A percentile compares a stretch with the other conserved stretches of the same genome.
Evolutionary conservation across 306 rosid genomes (phyloP).

Genomic region (Malus sieversii): DNA sequence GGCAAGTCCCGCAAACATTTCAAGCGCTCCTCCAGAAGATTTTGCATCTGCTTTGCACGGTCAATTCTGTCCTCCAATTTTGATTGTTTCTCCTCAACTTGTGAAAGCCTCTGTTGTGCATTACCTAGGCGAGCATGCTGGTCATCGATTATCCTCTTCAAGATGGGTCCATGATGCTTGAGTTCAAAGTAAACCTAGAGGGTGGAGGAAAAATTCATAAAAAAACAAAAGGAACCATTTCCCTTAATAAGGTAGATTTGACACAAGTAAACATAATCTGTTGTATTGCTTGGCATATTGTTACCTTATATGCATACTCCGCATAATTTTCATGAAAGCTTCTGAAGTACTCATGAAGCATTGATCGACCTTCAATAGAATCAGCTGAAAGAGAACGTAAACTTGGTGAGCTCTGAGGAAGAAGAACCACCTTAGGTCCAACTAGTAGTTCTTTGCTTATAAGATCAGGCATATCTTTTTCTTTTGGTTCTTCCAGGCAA

Average conservation of each 20-base stretch:
- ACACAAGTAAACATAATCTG: neutral
- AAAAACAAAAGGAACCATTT: neutral
- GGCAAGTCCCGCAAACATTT: conserved; percentile 60
- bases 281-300: conserved; percentile 5
- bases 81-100: conserved; percentile 53
- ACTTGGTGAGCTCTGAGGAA: conserved; percentile 69
- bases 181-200: conserved; percentile 48
- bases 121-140: conserved; percentile 59
- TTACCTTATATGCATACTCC: conserved; percentile 93
- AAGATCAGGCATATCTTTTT: conserved; percentile 47
- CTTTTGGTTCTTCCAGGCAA: conserved; percentile 32
- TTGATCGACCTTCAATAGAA: conserved; percentile 88
- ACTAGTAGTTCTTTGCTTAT: conserved; percentile 79
- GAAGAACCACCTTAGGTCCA: conserved; percentile 78
- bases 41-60: conserved; percentile 47
- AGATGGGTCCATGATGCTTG: conserved; percentile 76
- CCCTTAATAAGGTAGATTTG: neutral
- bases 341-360: conserved; percentile 87
- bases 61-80: conserved; percentile 48
- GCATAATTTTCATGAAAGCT: conserved; percentile 90
- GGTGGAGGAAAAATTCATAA: conserved; percentile 1
- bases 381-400: conserved; percentile 76
- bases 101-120: conserved; percentile 48
- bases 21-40: conserved; percentile 67
- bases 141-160: conserved; percentile 67